These are phyloP conservation scores for Epichloe baconii DNA, from an alignment of 2,329 filamentous ascomycete genomes.

Conservation along the genomic window DNA sequence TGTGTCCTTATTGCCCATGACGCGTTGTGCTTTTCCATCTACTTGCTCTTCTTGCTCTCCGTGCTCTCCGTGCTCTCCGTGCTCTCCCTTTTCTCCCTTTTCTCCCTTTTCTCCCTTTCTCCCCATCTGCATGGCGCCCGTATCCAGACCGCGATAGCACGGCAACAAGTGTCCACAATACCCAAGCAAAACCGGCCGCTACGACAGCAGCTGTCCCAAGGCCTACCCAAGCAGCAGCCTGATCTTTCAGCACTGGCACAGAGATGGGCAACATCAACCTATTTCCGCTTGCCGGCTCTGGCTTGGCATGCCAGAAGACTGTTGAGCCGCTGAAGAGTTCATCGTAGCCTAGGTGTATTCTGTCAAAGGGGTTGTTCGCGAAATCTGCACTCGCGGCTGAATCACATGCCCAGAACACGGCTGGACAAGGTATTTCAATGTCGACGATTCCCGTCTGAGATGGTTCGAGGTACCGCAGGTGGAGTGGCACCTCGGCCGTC, in stretches of 20 bases:
- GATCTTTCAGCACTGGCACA: constrained; percentile 53
- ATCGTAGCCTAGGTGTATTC: constrained; percentile 76
- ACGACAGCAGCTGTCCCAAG: constrained; percentile 47
- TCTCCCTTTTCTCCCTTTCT: background rate
- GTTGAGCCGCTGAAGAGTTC: constrained; percentile 62
- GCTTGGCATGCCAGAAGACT: constrained; percentile 68
- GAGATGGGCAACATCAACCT: constrained; percentile 40
- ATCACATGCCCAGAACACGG: constrained; percentile 82
- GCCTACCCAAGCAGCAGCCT: constrained; percentile 33
- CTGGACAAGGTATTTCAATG: constrained; percentile 62
- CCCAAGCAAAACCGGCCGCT: constrained; percentile 53
- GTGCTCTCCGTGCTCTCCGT: constrained; percentile 1
- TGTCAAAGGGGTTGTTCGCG: constrained; percentile 70
- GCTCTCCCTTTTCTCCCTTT: background rate
- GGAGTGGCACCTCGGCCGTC: constrained; percentile 64
- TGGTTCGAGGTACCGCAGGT: constrained; percentile 69
- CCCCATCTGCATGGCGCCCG: background rate
- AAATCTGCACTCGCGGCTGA: constrained; percentile 55
- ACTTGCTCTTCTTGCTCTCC: constrained; percentile 3
- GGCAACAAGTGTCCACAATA: constrained; percentile 43
- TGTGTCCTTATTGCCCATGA: background rate
- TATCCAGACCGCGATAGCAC: constrained; percentile 5
- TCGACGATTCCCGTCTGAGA: constrained; percentile 38
- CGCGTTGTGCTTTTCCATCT: background rate
- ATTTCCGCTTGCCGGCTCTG: constrained; percentile 24